Evolutionary conservation across 1,284 basidiomycete species (phyloP).

Genomic region (Leccinum fuscescens): DNA sequence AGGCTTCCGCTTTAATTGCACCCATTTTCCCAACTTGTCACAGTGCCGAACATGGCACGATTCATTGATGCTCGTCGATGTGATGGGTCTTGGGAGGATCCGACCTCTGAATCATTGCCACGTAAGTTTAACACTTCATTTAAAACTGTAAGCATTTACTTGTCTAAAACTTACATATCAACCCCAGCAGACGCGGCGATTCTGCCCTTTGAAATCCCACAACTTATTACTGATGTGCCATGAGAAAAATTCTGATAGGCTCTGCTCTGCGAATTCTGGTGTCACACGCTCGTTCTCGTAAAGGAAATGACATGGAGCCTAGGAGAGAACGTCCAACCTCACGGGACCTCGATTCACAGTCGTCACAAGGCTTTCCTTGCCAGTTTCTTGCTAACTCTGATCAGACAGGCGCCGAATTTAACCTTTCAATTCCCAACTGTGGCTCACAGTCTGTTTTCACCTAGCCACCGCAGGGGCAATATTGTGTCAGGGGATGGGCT

Average conservation of each 20-base stretch:
- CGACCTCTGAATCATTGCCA: neutral
- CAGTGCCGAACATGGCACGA: neutral
- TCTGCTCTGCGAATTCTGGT: neutral
- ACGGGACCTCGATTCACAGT: neutral
- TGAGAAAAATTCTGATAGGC: neutral
- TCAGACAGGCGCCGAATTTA: neutral
- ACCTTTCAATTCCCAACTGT: neutral
- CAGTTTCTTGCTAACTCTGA: neutral
- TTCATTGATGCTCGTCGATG: neutral
- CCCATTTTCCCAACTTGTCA: slow-evolving; percentile 2
- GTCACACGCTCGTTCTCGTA: neutral
- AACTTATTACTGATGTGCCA: neutral
- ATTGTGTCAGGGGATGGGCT: neutral
- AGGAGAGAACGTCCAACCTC: neutral
- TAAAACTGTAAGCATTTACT: neutral
- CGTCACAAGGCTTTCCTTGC: too few relatives aligned
- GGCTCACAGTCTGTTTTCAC: neutral
- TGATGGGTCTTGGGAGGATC: neutral
- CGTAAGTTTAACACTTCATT: neutral
- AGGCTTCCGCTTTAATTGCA: neutral
- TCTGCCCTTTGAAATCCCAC: neutral
- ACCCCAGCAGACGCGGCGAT: neutral
- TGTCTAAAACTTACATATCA: neutral
- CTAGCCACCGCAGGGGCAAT: neutral
- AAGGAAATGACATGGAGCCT: neutral